Conservation (phyloP, 2,329 filamentous ascomycete species). For the Nemania serpens region DNA sequence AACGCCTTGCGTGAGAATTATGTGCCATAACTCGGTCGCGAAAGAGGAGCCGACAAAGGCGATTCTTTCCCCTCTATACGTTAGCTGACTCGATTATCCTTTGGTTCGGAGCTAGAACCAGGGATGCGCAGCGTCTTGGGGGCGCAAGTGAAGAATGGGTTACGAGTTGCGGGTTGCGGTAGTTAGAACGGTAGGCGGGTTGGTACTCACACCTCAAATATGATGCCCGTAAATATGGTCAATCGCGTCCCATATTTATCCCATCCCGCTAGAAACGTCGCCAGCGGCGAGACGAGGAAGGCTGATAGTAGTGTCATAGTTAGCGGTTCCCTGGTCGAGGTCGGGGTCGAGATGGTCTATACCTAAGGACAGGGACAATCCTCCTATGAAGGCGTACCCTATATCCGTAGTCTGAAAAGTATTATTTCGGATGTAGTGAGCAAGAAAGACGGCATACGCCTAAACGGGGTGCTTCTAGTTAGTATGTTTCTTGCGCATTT, state of each 20-base stretch:
- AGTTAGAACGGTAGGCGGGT: not conserved
- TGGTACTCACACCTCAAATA: conserved; percentile 59
- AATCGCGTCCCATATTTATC: conserved; percentile 67
- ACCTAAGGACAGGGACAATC: conserved; percentile 65
- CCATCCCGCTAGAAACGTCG: conserved; percentile 56
- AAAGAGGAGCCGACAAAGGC: conserved; percentile 75
- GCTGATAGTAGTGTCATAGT: conserved; percentile 47
- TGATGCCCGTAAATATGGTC: conserved; percentile 67
- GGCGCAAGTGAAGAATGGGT: not conserved
- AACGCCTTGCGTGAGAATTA: conserved; percentile 75
- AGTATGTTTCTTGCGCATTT: conserved; percentile 14
- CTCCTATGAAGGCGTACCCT: conserved; percentile 78
- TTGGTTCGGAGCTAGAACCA: too few relatives aligned
- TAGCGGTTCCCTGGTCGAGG: conserved; percentile 24
- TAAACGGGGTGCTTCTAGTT: conserved; percentile 39
- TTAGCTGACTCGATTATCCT: not conserved
- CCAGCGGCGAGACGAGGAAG: conserved; percentile 70
- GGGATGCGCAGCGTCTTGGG: not conserved
- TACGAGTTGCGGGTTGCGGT: not conserved
- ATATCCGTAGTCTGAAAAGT: conserved; percentile 67
- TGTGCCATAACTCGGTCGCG: conserved; percentile 70
- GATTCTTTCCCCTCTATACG: conserved; percentile 37
- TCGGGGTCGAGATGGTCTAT: not conserved
- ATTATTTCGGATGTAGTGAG: conserved; percentile 60
- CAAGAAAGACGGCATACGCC: conserved; percentile 63